Percentiles rank a stretch among this genome's conserved stretches.
Evolutionary conservation across 148 eudicot species (phyloP).

Genomic region (Suaeda aralocaspica): DNA sequence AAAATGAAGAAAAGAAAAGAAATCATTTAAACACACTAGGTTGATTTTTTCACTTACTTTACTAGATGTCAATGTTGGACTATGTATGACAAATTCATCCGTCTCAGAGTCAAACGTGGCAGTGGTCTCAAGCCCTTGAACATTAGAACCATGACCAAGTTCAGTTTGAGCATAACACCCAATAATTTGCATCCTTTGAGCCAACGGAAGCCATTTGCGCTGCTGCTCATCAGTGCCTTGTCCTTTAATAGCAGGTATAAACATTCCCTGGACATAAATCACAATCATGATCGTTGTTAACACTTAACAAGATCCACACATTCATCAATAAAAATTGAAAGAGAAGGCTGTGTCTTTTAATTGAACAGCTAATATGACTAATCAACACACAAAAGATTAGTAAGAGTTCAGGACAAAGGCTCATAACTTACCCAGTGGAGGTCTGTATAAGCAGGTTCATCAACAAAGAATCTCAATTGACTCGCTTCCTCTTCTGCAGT

Average conservation of each 20-base stretch:
- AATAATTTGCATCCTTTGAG: slow-evolving; percentile 87
- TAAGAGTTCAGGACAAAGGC: background rate
- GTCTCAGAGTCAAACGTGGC: slow-evolving; percentile 93
- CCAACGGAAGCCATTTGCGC: slow-evolving; percentile 87
- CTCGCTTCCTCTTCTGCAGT: slow-evolving; percentile 78
- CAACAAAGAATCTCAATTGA: slow-evolving; percentile 56
- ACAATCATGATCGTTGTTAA: background rate
- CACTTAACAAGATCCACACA: background rate
- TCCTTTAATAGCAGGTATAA: slow-evolving; percentile 86
- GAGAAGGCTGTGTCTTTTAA: background rate
- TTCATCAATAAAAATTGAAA: background rate
- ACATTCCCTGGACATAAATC: slow-evolving; percentile 69
- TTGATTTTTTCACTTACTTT: slow-evolving; percentile 47
- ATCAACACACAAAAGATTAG: background rate
- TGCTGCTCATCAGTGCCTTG: slow-evolving; percentile 97
- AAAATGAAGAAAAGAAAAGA: background rate
- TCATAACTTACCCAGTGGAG: slow-evolving; percentile 77
- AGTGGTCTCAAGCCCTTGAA: slow-evolving; percentile 97
- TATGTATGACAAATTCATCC: slow-evolving; percentile 83
- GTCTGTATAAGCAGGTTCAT: slow-evolving; percentile 85
- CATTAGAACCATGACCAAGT: slow-evolving; percentile 99
- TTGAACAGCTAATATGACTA: background rate
- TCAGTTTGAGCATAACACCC: slow-evolving; percentile 99
- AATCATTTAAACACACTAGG: background rate
- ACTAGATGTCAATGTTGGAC: slow-evolving; percentile 94